Evolutionary conservation across 805 yeast species (phyloP), one percentile per base, ranked within the genome.

Genomic region (Priceomyces haplophilus): DNA sequence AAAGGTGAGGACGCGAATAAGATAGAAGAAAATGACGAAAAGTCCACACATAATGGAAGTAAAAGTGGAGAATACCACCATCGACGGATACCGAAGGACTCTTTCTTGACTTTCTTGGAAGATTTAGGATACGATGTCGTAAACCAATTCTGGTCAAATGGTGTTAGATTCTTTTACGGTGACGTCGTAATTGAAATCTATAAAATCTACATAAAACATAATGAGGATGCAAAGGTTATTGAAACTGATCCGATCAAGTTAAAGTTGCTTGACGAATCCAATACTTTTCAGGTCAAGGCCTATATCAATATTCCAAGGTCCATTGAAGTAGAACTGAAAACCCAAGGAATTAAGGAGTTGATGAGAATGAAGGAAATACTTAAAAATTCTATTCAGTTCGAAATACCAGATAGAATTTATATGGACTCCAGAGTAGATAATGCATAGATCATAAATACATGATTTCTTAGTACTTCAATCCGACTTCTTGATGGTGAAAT

Each of bases 311-410:
- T 87, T 7, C 79, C 80, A 8, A 78, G 78, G 44, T 68, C 85
- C 15, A 85, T 90, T 3, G 96, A 88, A 61, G 73, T 89, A 34
- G 90, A 86, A 23, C 75, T 76, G 38, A 79, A 85, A 7, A 79
- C 79, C 42, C 75, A 74, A 43, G 87, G 88, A 1, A 78, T 82
- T 3, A 78, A 77, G 44, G 82, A 82, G 42, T 65, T 90, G 48
- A 65, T 80, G 37, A 68, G 64, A 36, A 64, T 88, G 31, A 87
- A 86, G 59, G 78, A 69, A 15, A 87, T 82, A 39, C 65, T 90
- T 46, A 66, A 73, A 43, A 89, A 89, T 11, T 67, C 88, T 38
- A 73, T 90, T 7, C 79, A 79, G 37, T 69, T 90, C 37, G 78
- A 71, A 15, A 77, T 85, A 24, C 95, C 96, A 4, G 93, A 87